Conservation (phyloP, 305 asterid species). For the Fraxinus floribunda region DNA sequence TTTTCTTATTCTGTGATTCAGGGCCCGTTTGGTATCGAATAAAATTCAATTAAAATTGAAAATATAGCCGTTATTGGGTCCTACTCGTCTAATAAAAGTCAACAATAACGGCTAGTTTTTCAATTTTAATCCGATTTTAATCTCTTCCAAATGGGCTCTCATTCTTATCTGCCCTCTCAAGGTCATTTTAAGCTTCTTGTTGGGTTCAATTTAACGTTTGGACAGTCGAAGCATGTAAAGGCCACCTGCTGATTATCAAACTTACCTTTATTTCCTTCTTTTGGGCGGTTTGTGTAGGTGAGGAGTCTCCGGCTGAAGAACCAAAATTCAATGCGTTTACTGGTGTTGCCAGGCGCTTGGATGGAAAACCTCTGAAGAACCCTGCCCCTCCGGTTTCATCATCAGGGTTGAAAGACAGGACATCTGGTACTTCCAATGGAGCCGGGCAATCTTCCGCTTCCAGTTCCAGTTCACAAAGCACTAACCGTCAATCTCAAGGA, state of each 20-base stretch:
- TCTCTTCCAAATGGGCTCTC: no score
- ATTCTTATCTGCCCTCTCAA: not conserved
- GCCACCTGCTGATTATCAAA: not conserved
- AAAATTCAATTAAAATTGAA: no score
- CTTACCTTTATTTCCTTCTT: not conserved
- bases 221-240: not conserved
- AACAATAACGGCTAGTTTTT: no score
- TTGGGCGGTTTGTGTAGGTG: constrained; percentile 34
- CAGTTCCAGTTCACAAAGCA: constrained; percentile 59
- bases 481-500: constrained; percentile 75
- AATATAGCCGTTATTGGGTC: no score
- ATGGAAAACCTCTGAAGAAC: constrained; percentile 70
- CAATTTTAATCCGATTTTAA: no score
- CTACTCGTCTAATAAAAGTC: no score
- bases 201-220: not conserved
- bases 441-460: constrained; percentile 49
- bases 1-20: not conserved
- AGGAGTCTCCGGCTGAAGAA: constrained; percentile 59
- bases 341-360: constrained; percentile 81
- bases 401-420: constrained; percentile 50
- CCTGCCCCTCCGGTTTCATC: constrained; percentile 54
- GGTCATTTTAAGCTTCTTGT: not conserved
- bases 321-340: constrained; percentile 84
- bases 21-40: no score
- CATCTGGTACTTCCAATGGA: constrained; percentile 36